Evolutionary conservation across 75 land plant species (phyloP), one percentile per base, ranked within the genome.

Genomic region (Picea glauca): DNA sequence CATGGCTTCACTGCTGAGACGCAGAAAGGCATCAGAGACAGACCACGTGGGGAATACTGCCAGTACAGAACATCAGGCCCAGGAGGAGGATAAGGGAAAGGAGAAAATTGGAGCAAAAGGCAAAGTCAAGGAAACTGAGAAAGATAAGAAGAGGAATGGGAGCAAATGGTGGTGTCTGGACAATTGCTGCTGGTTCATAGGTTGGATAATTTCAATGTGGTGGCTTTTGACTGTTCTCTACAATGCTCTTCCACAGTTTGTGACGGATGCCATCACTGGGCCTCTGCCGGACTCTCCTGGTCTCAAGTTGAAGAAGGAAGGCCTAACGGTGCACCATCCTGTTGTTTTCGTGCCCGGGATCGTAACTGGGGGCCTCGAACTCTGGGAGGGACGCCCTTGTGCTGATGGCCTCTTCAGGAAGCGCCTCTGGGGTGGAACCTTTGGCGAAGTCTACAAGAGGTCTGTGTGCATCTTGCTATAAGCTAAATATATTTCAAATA

Each of bases 391-490:
- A 20, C 80, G 79, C 58, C 93, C 93, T 75, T 93, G 95, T 60
- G 83, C 93, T 58, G 90, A 91, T 32, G 93, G 91, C 1, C 82
- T 93, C 62, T 93, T 93, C 70, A 78, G 95, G 21, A 88, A 89
- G 79, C 85, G 93, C n/a, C 88, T 93, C 21, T 93, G 95, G 95
- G 95, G 93, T 58, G 95, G 95, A 13, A 91, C 89, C 64, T 93
- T 93, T 77, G 87, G 89, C 40, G 91, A 93, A 76, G 83, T 91
- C 21, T 89, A 89, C 77, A 85, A 84, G 66, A 91, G 95, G 95
- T 93, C 54, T 70, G 74, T 9, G 43, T 8, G 13, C 9, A 43
- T 43, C 56, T 50, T 50, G 12, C 11, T 50, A 9, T 50, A 50
- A 50, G 12, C 56, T 50, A 50, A 50, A 50, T 50, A 50, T 50